A percentile compares a stretch with the other conserved stretches of the same genome.
These are phyloP conservation scores for Monilinia laxa DNA, from an alignment of 2,329 filamentous ascomycete species.

Conservation along the genomic window DNA sequence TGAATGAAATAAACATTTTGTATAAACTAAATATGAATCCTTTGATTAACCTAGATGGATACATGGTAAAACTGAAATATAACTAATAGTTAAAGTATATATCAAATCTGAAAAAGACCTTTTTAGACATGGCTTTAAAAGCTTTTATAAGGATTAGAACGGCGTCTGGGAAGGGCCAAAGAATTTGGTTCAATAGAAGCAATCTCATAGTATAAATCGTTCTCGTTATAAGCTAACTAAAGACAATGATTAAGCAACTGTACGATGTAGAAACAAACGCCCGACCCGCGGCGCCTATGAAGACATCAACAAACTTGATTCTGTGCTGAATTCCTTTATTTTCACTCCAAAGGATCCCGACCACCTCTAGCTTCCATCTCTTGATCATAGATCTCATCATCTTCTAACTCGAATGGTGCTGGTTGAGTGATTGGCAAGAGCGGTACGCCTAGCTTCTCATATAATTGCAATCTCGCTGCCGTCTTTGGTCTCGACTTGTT, in stretches of 20 bases:
- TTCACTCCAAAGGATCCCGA: slow-evolving; percentile 21
- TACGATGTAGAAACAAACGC: background rate
- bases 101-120: too few relatives aligned
- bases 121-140: too few relatives aligned
- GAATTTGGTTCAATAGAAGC: too few relatives aligned
- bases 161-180: background rate
- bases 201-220: background rate
- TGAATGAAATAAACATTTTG: too few relatives aligned
- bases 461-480: slow-evolving; percentile 23
- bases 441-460: slow-evolving; percentile 24
- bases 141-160: too few relatives aligned
- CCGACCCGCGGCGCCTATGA: background rate
- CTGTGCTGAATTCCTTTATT: background rate
- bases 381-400: slow-evolving; percentile 18
- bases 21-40: too few relatives aligned
- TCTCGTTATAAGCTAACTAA: background rate
- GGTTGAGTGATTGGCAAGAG: slow-evolving; percentile 27
- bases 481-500: slow-evolving; percentile 47
- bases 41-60: too few relatives aligned
- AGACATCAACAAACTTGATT: background rate
- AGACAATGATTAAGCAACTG: background rate
- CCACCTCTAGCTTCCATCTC: slow-evolving; percentile 22
- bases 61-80: too few relatives aligned
- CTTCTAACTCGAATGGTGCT: slow-evolving; percentile 18
- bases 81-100: too few relatives aligned